phyloP scores from a whole-genome alignment of 257 asterid genomes.

The Lycium ferocissimum region DNA sequence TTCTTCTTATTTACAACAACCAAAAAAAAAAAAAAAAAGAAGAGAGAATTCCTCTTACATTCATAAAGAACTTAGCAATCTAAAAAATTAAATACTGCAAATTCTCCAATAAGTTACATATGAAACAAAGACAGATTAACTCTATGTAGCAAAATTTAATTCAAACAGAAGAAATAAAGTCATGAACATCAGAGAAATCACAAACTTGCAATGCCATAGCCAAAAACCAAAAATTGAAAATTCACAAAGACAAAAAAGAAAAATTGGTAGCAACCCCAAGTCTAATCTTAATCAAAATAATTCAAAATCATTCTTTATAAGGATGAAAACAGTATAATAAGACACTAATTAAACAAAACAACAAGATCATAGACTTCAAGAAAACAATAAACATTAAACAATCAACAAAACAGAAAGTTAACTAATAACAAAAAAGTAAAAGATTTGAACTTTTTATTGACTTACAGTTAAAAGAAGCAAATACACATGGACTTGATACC shows the following conservation, averaged over 20 bases:
- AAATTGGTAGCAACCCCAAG: background rate
- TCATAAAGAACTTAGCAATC: background rate
- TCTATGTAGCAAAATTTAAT: background rate
- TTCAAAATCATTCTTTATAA: background rate
- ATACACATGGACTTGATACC: background rate
- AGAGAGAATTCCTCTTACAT: background rate
- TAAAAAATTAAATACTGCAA: background rate
- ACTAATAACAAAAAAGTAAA: background rate
- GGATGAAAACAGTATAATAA: background rate
- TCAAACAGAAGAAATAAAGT: background rate
- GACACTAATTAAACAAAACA: background rate
- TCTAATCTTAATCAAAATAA: background rate
- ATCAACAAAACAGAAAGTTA: constrained; percentile 19
- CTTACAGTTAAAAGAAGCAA: constrained; percentile 27
- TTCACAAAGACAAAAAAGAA: background rate
- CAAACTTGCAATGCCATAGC: constrained; percentile 2
- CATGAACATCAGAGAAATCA: no score
- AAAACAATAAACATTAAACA: background rate
- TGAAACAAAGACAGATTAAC: background rate
- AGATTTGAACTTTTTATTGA: background rate
- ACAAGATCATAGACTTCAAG: background rate
- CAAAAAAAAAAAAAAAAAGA: background rate
- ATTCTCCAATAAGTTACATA: background rate
- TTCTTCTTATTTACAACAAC: background rate
- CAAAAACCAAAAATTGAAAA: background rate